These are phyloP conservation scores for Phaseolus lunatus DNA, from an alignment of 306 rosid species.

Conservation along the genomic window DNA sequence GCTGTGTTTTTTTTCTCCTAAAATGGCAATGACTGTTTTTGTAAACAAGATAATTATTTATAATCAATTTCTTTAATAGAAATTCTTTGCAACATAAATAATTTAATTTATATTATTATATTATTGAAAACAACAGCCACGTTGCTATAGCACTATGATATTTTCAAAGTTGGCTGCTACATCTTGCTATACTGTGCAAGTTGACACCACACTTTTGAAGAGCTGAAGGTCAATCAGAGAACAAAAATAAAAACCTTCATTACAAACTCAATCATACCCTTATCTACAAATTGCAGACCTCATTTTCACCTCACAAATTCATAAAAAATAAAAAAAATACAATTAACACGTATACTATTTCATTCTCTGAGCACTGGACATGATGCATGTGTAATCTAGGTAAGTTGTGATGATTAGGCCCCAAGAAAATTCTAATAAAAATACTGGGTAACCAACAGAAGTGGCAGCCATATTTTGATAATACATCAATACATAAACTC, in stretches of 20 bases:
- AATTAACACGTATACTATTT: background rate
- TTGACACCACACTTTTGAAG: background rate
- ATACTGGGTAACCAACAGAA: background rate
- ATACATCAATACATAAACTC: background rate
- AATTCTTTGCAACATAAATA: background rate
- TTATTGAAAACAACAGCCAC: background rate
- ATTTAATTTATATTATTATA: background rate
- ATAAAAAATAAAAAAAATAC: background rate
- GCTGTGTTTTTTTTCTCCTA: background rate
- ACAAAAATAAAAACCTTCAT: background rate
- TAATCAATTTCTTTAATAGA: background rate
- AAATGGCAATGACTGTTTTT: background rate
- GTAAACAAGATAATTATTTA: background rate
- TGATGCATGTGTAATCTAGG: background rate
- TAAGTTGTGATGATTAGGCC: background rate
- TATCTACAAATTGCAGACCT: background rate
- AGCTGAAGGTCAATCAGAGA: background rate
- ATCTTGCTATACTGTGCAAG: background rate
- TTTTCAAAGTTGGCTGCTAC: background rate
- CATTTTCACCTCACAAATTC: background rate
- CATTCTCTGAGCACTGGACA: background rate
- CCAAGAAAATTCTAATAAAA: conserved; percentile 13
- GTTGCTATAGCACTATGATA: background rate
- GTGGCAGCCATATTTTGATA: conserved; percentile 26
- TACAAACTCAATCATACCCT: background rate